Base-by-base conservation (phyloP, 495 filamentous ascomycete species). In the Lentithecium fluviatile region DNA sequence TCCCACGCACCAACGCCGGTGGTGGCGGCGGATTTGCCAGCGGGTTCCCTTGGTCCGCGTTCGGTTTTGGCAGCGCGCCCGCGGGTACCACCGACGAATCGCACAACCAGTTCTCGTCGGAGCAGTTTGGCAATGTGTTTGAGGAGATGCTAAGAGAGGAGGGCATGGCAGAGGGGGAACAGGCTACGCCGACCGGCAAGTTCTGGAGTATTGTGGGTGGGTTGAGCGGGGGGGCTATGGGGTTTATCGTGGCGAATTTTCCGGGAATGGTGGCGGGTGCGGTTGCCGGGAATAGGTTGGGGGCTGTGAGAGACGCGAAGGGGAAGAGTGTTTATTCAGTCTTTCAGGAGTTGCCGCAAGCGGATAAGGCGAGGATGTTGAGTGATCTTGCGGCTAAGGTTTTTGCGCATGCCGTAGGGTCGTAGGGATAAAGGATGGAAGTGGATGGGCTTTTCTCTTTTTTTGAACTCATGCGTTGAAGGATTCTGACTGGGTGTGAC, bases 71-170 rank as follows among this genome's bases (percentile, higher is more conserved):
- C 0, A 86, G 85, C 53, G 75, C 66, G 26, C 45, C 57, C 12
- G 60, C 78, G 7, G 71, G 73, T 26, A 47, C 73, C 4, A 77
- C 83, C 51, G 79, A 81, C 43, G 78, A 81, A n/a, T 69, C 80
- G 15, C 68, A 69, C 51, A 67, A 72, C 34, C 52, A 24, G 0
- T 74, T 83, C 67, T 80, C 85, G 63, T 80, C 84, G 45, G 83
- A 85, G 59, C 94, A 97, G 74, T 98, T 97, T 70, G 90, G 86
- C 19, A 82, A 84, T 60, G 88, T 91, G 2, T 98, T 98, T 69
- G 95, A 98, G 79, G 94, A 98, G 80, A 98, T 98, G 94, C 75
- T 97, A 73, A 83, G 88, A 34, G 94, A 98, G 66, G 88, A 97
- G 70, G 94, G 93, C 0, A 80, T 97, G 73, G 86, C 87, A 0